Conservation (phyloP, 352 stramenopile genomes). For the Sclerospora graminicola region DNA sequence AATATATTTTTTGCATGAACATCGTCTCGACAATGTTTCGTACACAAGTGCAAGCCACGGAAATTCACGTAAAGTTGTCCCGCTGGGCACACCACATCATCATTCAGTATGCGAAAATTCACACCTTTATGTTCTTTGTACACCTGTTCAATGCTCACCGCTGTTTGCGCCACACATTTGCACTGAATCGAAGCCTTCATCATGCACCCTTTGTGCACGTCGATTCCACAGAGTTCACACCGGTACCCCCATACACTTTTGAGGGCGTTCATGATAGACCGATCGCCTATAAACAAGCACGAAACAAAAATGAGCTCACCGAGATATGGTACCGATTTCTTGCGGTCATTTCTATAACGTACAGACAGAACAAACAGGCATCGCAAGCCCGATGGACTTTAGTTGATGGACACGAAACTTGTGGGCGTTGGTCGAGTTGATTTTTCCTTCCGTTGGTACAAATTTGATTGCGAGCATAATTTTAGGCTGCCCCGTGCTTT, state of each 20-base stretch:
- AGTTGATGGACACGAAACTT: slow-evolving; percentile 83
- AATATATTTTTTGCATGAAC: slow-evolving; percentile 83
- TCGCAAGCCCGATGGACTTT: slow-evolving; percentile 75
- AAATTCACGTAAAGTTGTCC: slow-evolving; percentile 71
- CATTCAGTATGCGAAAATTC: slow-evolving; percentile 40
- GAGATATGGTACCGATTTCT: too few relatives aligned
- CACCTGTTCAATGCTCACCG: slow-evolving; percentile 11
- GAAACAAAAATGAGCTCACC: slow-evolving; percentile 5
- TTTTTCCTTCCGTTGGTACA: slow-evolving; percentile 48
- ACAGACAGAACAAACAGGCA: slow-evolving; percentile 71
- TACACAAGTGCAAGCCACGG: slow-evolving; percentile 70
- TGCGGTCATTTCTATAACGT: slow-evolving; percentile 13
- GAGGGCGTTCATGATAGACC: slow-evolving; percentile 76
- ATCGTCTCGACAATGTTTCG: slow-evolving; percentile 70
- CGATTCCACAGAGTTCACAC: slow-evolving; percentile 68
- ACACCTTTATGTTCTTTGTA: slow-evolving; percentile 22
- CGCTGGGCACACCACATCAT: slow-evolving; percentile 22
- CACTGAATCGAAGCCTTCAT: slow-evolving; percentile 80
- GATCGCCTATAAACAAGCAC: slow-evolving; percentile 32
- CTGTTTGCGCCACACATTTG: slow-evolving; percentile 40
- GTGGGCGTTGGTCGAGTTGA: slow-evolving; percentile 54
- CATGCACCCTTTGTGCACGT: slow-evolving; percentile 81
- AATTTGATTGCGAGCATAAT: slow-evolving; percentile 75
- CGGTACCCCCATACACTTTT: slow-evolving; percentile 76
- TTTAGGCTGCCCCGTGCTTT: slow-evolving; percentile 41